Evolutionary conservation across 768 basidiomycete genomes (phyloP), one percentile per base, ranked within the genome.

Genomic region (Mycena vulgaris): DNA sequence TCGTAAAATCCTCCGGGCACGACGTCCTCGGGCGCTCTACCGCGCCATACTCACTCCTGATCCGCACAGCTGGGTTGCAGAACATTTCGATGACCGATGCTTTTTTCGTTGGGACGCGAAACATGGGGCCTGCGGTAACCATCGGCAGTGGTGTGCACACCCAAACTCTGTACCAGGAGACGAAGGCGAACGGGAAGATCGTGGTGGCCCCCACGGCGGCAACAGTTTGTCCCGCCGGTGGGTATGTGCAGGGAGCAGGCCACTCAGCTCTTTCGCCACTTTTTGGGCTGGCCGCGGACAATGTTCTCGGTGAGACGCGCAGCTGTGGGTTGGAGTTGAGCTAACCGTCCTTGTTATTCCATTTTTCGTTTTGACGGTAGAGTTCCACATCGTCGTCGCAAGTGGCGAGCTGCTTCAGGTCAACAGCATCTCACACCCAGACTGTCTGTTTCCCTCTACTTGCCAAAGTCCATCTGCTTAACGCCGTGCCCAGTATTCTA

Each of bases 21-120:
- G 82, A 83, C 60, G 76, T 58, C 62, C 74, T 82, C n/a, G 82
- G 82, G 1, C 80, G 80, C 33, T 82, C 82, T 5, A 81, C 82
- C 4, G 80, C 79, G 14, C 75, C 75, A 37, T 73, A 73, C 51
- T 79, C 80, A 5, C 68, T 83, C 3, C 70, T 81, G 7, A 75
- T 83, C 40, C 80, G 75, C 67, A 83, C 79, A 0, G 76, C 77
- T 23, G 70, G 75, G 27, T 66, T 83, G 21, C 57, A 78, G 55
- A 68, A 76, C 56, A 74, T 78, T 17, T 51, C 68, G 9, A 81
- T 81, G 59, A 68, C 68, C 19, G 71, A 75, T 21, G 39, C 58
- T n/a, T 75, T 75, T n/a, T 5, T 53, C 5, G 53, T 77, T 21
- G 72, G 60, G 3, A 63, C 64, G 2, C 49, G 33, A 28, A 68